Conservation (phyloP, 78 protist species). For the Acrasis kona region DNA sequence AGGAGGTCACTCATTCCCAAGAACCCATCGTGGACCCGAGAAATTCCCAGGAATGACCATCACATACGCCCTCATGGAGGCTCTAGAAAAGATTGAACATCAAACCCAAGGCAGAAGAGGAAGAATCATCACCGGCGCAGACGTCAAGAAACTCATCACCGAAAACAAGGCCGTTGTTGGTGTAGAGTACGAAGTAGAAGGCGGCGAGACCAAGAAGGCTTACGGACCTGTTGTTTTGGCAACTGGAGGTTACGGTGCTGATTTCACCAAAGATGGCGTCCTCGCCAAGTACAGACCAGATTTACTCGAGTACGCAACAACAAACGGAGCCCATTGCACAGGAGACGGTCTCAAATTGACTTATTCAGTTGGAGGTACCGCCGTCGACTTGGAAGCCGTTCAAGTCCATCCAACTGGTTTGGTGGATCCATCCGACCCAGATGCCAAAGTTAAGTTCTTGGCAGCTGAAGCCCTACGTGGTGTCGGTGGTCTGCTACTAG, state of each 20-base stretch:
- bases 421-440: slow-evolving; percentile 59
- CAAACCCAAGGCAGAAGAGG: neutral
- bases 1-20: slow-evolving; percentile 37
- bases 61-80: slow-evolving; percentile 18
- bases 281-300: slow-evolving; percentile 32
- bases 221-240: slow-evolving; percentile 47
- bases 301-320: slow-evolving; percentile 45
- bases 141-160: neutral
- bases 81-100: slow-evolving; percentile 2
- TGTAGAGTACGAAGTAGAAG: slow-evolving; percentile 11
- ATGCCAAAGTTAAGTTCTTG: slow-evolving; percentile 36
- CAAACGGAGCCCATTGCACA: slow-evolving; percentile 69
- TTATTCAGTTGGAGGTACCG: slow-evolving; percentile 25
- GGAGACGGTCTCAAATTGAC: slow-evolving; percentile 65
- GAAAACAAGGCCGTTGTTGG: slow-evolving; percentile 10
- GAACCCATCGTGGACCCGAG: slow-evolving; percentile 48
- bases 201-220: slow-evolving; percentile 6
- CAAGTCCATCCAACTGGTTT: slow-evolving; percentile 84
- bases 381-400: slow-evolving; percentile 30
- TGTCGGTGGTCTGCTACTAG: slow-evolving; percentile 61
- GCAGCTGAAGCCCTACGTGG: slow-evolving; percentile 83
- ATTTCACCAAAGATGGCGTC: slow-evolving; percentile 24
- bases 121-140: slow-evolving; percentile 7
- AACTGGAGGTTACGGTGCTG: slow-evolving; percentile 65
- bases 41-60: slow-evolving; percentile 34